These are phyloP conservation scores for Gossypium raimondii DNA, from an alignment of 345 rosid species.

Conservation along the genomic window DNA sequence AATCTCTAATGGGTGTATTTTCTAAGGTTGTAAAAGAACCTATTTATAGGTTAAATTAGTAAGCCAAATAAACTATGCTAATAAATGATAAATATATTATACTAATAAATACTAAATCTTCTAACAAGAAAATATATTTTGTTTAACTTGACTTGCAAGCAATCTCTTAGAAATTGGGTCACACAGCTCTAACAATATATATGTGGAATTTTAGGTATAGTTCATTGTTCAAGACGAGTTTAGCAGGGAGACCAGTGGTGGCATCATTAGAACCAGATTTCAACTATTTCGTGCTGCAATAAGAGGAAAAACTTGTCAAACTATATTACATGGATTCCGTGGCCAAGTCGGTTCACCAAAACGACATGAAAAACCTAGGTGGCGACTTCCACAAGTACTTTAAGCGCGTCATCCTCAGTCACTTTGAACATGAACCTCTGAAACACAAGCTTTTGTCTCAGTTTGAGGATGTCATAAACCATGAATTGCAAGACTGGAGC, in stretches of 20 bases:
- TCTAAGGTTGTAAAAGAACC: too few relatives aligned
- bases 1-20: too few relatives aligned
- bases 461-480: not conserved
- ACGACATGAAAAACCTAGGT: not conserved
- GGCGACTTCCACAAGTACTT: slow-evolving; percentile 4
- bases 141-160: too few relatives aligned
- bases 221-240: slow-evolving; percentile 16
- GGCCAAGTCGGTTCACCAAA: not conserved
- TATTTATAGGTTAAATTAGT: too few relatives aligned
- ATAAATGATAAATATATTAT: too few relatives aligned
- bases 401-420: not conserved
- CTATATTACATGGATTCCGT: slow-evolving; percentile 19
- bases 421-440: not conserved
- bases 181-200: too few relatives aligned
- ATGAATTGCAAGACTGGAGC: not conserved
- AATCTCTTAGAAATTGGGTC: too few relatives aligned
- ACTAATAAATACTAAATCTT: too few relatives aligned
- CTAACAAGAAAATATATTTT: too few relatives aligned
- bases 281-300: slow-evolving; percentile 17
- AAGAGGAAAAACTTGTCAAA: slow-evolving; percentile 19
- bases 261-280: slow-evolving; percentile 14
- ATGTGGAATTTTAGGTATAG: slow-evolving; percentile 11
- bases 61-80: too few relatives aligned
- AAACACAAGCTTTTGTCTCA: not conserved
- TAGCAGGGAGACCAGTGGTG: slow-evolving; percentile 18